Base-by-base conservation (phyloP, 1,139 yeast genomes). In the Sugiyamaella castrensis region DNA sequence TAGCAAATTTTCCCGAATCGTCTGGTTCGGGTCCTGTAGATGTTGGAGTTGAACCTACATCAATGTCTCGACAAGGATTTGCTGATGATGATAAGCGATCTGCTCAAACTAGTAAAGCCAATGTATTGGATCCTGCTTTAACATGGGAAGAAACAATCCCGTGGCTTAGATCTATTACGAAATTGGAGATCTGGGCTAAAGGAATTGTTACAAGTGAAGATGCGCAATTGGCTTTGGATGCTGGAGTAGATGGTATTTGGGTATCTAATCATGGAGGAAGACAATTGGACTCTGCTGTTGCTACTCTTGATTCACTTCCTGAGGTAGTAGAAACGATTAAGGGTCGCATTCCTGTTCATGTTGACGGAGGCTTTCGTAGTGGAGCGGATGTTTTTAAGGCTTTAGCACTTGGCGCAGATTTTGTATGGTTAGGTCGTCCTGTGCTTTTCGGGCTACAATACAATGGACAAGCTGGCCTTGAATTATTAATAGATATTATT, bases 241-340 rank as follows among this genome's bases (percentile, higher is more conserved):
- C 77, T 45, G 84, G 84, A 0, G 75, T 79, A 4, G 81, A 77
- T 46, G 87, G 86, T 8, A 76, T 81, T 48, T 77, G 82, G 49
- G 71, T 82, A 24, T 81, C 87, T 12, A 82, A 82, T 61, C 88
- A 82, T 59, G 88, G 88, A 27, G 88, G 88, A 15, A 69, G 88
- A 47, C 88, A 82, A 62, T 71, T 82, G 47, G 88, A 82, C 56
- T 78, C 74, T 51, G 73, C 83, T 1, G 71, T 75, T 59, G 79
- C 87, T 0, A 82, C 87, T 8, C 67, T 82, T 40, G 87, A 82
- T 60, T 76, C 82, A 1, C 71, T 83, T 44, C 80, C 82, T 1
- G 85, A 81, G 56, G 76, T 82, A 32, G 79, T 75, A 57, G 80
- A 79, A 9, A 68, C 70, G 13, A 72, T 68, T 31, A 65, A 71